Conservation (phyloP, 1,139 yeast species). For the Maudiozyma humilis region DNA sequence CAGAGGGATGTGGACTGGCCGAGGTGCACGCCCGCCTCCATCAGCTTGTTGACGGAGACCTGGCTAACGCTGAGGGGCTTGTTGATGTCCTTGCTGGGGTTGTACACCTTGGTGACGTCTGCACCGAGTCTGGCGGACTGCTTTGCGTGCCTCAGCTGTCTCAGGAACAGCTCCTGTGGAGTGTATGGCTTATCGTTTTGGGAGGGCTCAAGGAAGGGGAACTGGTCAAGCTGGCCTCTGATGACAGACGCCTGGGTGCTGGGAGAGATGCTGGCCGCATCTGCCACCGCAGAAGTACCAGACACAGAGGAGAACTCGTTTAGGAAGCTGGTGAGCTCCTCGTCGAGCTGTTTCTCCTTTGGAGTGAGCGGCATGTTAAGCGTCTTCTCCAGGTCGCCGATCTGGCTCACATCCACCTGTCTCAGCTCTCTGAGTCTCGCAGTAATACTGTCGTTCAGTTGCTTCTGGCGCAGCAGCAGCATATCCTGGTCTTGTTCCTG, state of each 20-base stretch:
- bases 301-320: constrained; percentile 18
- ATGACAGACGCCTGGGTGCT: neutral
- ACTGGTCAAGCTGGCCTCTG: constrained; percentile 7
- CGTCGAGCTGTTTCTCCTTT: constrained; percentile 28
- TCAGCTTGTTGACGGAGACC: constrained; percentile 54
- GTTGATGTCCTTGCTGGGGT: constrained; percentile 59
- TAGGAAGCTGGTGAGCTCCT: constrained; percentile 24
- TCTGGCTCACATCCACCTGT: constrained; percentile 18
- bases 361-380: constrained; percentile 18
- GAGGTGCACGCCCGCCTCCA: constrained; percentile 91
- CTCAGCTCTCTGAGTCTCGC: constrained; percentile 18
- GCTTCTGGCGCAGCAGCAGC: constrained; percentile 20
- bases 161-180: constrained; percentile 63
- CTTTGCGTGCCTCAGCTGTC: constrained; percentile 52
- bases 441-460: constrained; percentile 23
- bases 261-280: neutral
- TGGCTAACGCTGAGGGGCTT: constrained; percentile 49
- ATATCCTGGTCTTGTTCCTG: constrained; percentile 14
- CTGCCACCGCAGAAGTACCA: neutral
- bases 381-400: constrained; percentile 9
- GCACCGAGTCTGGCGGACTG: constrained; percentile 54
- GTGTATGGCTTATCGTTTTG: constrained; percentile 47
- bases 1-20: constrained; percentile 80
- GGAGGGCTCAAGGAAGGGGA: constrained; percentile 33
- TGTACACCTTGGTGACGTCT: constrained; percentile 50